Evolutionary conservation across 164 flowering plant species (phyloP).

Genomic region (Aristolochia contorta): DNA sequence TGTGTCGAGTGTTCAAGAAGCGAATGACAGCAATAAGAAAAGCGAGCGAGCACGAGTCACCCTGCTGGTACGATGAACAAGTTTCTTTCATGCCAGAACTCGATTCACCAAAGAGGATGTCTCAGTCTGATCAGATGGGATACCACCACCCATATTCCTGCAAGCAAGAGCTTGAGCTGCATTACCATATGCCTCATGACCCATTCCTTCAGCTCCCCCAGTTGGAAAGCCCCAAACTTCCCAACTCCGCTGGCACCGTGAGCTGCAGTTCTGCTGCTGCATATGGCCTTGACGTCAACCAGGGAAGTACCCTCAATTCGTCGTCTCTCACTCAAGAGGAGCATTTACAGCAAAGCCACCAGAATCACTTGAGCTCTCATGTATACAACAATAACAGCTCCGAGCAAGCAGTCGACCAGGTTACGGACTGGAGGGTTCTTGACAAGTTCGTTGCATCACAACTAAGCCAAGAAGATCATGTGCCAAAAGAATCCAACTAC

Average conservation of each 20-base stretch:
- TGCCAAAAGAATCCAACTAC: conserved; percentile 33
- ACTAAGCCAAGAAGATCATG: conserved; percentile 57
- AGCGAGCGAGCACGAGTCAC: conserved; percentile 49
- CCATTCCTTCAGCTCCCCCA: conserved; percentile 72
- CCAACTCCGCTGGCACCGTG: conserved; percentile 24
- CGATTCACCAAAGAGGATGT: conserved; percentile 42
- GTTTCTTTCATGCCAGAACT: conserved; percentile 72
- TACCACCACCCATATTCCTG: conserved; percentile 34
- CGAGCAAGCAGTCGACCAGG: conserved; percentile 55
- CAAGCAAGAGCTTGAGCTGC: conserved; percentile 68
- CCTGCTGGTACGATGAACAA: conserved; percentile 83
- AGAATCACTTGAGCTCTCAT: conserved; percentile 23
- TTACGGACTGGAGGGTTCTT: conserved; percentile 79
- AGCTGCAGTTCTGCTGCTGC: conserved; percentile 30
- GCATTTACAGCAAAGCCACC: conserved; percentile 32
- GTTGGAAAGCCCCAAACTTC: conserved; percentile 66
- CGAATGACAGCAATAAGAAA: conserved; percentile 41
- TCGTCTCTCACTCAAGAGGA: conserved; percentile 41
- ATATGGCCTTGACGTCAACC: conserved; percentile 26
- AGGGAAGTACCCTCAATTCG: conserved; percentile 28
- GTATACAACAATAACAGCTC: conserved; percentile 16
- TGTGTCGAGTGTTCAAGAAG: conserved; percentile 93
- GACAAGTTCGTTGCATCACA: conserved; percentile 94
- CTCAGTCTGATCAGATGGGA: conserved; percentile 24
- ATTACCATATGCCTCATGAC: conserved; percentile 39